These are phyloP conservation scores for Cryptococcus jaspeensis DNA, from an alignment of 1,284 basidiomycete genomes.

Conservation along the genomic window DNA sequence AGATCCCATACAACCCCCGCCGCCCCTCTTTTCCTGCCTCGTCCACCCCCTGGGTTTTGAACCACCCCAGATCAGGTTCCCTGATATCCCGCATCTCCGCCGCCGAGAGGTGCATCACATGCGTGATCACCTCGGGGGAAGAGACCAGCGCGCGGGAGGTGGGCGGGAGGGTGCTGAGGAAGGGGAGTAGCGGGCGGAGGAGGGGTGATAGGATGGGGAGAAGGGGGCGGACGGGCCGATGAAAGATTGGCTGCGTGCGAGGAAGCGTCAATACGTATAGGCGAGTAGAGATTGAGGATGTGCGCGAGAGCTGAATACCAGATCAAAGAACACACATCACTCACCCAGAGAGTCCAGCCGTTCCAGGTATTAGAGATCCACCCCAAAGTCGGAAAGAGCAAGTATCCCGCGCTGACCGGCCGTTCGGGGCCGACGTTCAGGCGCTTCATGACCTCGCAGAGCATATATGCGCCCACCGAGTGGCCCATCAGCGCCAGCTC, in stretches of 20 bases:
- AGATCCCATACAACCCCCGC: conserved; percentile 33
- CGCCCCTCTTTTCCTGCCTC: conserved; percentile 1
- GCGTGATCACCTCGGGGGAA: conserved; percentile 34
- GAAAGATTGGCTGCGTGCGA: conserved; percentile 44
- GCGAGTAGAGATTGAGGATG: conserved; percentile 47
- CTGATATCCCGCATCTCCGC: conserved; percentile 47
- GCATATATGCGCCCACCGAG: conserved; percentile 46
- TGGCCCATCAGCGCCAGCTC: conserved; percentile 45
- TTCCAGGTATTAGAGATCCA: conserved; percentile 46
- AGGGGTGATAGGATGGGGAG: conserved; percentile 30
- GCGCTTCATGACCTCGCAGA: conserved; percentile 37
- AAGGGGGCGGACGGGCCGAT: conserved; percentile 28
- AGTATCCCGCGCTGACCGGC: conserved; percentile 25
- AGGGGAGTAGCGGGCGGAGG: conserved; percentile 34
- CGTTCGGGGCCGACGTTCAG: conserved; percentile 11
- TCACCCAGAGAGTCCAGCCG: conserved; percentile 42
- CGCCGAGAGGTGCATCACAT: conserved; percentile 40
- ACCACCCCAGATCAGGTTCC: conserved; percentile 43
- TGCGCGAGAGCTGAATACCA: not conserved
- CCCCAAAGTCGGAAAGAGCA: conserved; percentile 44
- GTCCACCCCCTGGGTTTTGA: conserved; percentile 17
- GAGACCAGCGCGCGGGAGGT: conserved; percentile 39
- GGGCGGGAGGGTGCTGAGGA: conserved; percentile 27
- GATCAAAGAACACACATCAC: conserved; percentile 2
- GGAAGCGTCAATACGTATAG: not conserved